Conservation (phyloP, 2,329 filamentous ascomycete species). For the Blastomyces percursus region DNA sequence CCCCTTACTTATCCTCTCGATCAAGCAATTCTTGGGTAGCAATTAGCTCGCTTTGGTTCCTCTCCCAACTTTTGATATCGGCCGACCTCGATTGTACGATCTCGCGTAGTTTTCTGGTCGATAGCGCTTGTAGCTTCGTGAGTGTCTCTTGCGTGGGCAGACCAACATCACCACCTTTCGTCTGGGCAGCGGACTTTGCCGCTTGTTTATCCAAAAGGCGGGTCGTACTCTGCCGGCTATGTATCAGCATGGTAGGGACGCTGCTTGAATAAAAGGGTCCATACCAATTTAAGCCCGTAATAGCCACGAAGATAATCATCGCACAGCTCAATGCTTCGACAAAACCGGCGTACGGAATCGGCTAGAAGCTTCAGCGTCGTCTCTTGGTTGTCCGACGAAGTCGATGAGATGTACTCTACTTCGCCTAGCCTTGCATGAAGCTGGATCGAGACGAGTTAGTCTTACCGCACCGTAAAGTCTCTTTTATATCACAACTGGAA, state of each 20-base stretch:
- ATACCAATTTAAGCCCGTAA: conserved; percentile 80
- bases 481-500: not conserved
- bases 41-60: conserved; percentile 30
- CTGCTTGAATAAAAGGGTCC: conserved; percentile 20
- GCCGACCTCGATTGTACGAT: conserved; percentile 28
- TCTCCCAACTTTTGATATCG: conserved; percentile 22
- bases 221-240: conserved; percentile 10
- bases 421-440: conserved; percentile 82
- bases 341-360: conserved; percentile 74
- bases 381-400: conserved; percentile 27
- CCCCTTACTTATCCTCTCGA: conserved; percentile 13
- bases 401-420: conserved; percentile 57
- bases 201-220: conserved; percentile 9
- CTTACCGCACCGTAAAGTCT: not conserved
- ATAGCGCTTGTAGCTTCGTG: conserved; percentile 27
- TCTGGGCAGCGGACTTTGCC: conserved; percentile 4
- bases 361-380: conserved; percentile 43
- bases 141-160: conserved; percentile 19
- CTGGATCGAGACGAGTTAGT: conserved; percentile 33
- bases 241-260: conserved; percentile 5
- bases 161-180: conserved; percentile 9
- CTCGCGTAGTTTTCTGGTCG: conserved; percentile 26
- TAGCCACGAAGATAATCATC: conserved; percentile 86
- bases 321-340: conserved; percentile 83
- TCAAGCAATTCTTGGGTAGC: conserved; percentile 33